Base-by-base conservation (phyloP, 108 stramenopile genomes). In the Cyclostephanos tholiformis region DNA sequence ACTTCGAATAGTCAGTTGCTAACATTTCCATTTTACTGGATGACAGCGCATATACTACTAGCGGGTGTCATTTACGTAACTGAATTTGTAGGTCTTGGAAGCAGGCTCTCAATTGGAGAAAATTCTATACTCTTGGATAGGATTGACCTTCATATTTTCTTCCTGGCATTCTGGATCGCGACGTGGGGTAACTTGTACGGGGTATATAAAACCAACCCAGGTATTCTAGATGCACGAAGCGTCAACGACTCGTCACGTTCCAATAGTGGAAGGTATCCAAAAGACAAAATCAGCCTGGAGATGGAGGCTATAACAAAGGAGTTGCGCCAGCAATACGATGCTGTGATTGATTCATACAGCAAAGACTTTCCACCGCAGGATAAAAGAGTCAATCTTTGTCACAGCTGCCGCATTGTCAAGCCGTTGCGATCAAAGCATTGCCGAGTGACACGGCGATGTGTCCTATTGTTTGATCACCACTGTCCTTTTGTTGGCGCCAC, bases 401-500 rank as follows among this genome's bases (percentile, higher is more conserved):
- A 97, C 71, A 90, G 97, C 8, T 99, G 99, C 77, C 88, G 94
- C 55, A 88, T 99, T 72, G 95, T 85, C 20, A 86, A 89, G 41
- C 99, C 98, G 7, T 75, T 91, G 12, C 88, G 98, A 51, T 95
- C 97, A 46, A 98, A 98, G 74, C 98, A 99, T 82, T 97, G 96
- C 75, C 85, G 95, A 19, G 90, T 89, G 48, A 80, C 84, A 22
- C 67, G 92, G 32, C 78, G 89, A 63, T 99, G 99, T 73, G 94
- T 99, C 22, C 77, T 94, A 23, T 36, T 91, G 49, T 99, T 99
- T 84, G 99, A 99, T 82, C 99, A 99, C 82, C 97, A 97, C 84
- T 99, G 99, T 75, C 97, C 98, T 19, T 99, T 97, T 72, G 93
- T 99, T 22, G 95, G 95, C 68, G 94, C 90, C 56, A 96, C 94